Evolutionary conservation across 2,329 filamentous ascomycete species (phyloP).

Genomic region (Colletotrichum sojae): DNA sequence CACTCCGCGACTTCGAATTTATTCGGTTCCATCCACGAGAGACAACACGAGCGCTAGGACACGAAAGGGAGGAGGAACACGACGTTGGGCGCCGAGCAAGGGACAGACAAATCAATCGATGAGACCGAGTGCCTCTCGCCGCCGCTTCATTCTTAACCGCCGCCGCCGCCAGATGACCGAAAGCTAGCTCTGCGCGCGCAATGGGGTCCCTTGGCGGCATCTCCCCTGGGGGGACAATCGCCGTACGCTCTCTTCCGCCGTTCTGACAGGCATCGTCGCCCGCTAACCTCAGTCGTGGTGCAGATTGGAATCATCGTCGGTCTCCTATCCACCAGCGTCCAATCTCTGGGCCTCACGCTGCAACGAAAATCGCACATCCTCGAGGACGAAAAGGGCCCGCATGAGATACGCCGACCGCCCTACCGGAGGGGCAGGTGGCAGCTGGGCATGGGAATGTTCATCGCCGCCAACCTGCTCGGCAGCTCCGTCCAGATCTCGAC

Average conservation of each 20-base stretch:
- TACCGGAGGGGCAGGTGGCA: conserved; percentile 96
- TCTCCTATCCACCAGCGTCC: conserved; percentile 91
- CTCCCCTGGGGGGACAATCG: conserved; percentile 83
- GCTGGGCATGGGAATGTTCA: conserved; percentile 97
- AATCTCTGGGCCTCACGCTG: conserved; percentile 93
- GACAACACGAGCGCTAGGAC: conserved; percentile 21
- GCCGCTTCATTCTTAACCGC: conserved; percentile 27
- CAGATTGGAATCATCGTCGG: conserved; percentile 95
- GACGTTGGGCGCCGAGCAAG: conserved; percentile 9
- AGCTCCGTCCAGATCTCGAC: conserved; percentile 99
- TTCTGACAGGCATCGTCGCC: conserved; percentile 2
- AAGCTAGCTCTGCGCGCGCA: conserved; percentile 56
- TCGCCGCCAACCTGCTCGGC: conserved; percentile 92
- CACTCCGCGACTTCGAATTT: conserved; percentile 12
- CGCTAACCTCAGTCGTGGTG: conserved; percentile 33
- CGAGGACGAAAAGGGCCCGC: conserved; percentile 91
- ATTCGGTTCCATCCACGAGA: conserved; percentile 15
- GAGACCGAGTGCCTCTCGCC: conserved; percentile 35
- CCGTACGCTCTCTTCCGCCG: conserved; percentile 65
- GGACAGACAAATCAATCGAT: conserved; percentile 27
- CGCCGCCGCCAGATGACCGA: conserved; percentile 63
- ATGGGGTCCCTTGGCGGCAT: conserved; percentile 83
- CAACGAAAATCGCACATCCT: conserved; percentile 98
- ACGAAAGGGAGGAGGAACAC: conserved; percentile 21
- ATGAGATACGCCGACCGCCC: conserved; percentile 85